Base-by-base conservation (phyloP, 2,329 filamentous ascomycete species). In the Fusarium denticulatum region DNA sequence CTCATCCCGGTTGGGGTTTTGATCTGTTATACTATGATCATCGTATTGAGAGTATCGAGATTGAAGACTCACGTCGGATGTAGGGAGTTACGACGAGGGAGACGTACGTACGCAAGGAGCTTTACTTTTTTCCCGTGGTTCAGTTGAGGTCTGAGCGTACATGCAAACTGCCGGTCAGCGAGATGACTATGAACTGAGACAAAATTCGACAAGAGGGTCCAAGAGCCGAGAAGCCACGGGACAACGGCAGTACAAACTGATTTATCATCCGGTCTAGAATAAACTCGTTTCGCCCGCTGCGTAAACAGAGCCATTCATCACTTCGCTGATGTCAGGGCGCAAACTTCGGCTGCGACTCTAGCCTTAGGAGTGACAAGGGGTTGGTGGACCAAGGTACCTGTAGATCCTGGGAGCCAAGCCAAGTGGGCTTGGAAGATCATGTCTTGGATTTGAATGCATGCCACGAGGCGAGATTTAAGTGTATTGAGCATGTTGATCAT, bases 321-420 rank as follows among this genome's bases (percentile, higher is more conserved):
- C 22, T 37, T 18, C 10, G 18, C 15, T 22, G 34, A 1, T 20
- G 42, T 67, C 66, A 40, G 66, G 66, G 45, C 52, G 67, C 52
- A 70, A 34, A 70, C 52, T n/a, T 43, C 36, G 32, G 50, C 6
- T 59, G 18, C 39, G 15, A 34, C 22, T n/a, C 26, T 46, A 15
- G 26, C 34, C 24, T 61, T 15, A 12, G n/a, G 47, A 62, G 61
- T 43, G 4, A 11, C 65, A 69, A 65, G 67, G 59, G 59, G 36
- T n/a, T 37, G 24, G 60, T 60, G 52, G 59, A 49, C 30, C 26
- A 52, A 42, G 56, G 13, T 50, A 57, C 57, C 36, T 7, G 39
- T n/a, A 45, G 55, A 64, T 64, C 55, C 37, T 45, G n/a, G n/a
- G n/a, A n/a, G n/a, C n/a, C n/a, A n/a, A n/a, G n/a, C n/a, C n/a